Percentiles rank a stretch among this genome's conserved stretches.
Evolutionary conservation across 1,139 yeast genomes (phyloP).

Genomic region (Nakaseomyces delphensis): DNA sequence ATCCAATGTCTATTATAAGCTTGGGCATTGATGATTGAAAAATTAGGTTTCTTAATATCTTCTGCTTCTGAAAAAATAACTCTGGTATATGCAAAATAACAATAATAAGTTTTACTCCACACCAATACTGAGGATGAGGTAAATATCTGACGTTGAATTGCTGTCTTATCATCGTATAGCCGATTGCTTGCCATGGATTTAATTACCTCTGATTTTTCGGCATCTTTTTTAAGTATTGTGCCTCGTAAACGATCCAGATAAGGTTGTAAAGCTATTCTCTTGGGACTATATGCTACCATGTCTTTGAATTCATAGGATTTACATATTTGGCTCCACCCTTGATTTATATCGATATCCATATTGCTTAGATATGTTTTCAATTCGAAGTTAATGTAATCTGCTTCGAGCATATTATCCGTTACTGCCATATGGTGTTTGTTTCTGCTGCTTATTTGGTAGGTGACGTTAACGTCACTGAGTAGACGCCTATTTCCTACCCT

Average conservation of each 20-base stretch:
- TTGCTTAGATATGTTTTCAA: neutral
- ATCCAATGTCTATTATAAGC: neutral
- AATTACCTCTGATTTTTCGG: neutral
- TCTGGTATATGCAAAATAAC: neutral
- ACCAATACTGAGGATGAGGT: neutral
- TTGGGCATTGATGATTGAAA: neutral
- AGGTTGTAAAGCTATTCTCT: neutral
- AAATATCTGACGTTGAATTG: neutral
- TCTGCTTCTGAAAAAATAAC: neutral
- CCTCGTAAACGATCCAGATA: neutral
- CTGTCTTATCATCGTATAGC: neutral
- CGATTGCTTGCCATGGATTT: neutral
- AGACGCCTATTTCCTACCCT: neutral
- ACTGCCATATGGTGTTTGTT: neutral
- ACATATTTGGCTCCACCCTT: neutral
- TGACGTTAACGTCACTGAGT: neutral
- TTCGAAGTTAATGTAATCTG: neutral
- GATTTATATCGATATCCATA: neutral
- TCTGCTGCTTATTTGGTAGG: neutral
- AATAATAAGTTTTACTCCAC: conserved; percentile 1
- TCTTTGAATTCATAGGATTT: conserved; percentile 2
- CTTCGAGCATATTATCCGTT: neutral
- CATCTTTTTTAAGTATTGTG: neutral
- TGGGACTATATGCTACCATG: neutral
- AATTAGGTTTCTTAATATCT: neutral